phyloP scores from a whole-genome alignment of 2,329 filamentous ascomycete genomes.

The Domatiomyces globalis region DNA sequence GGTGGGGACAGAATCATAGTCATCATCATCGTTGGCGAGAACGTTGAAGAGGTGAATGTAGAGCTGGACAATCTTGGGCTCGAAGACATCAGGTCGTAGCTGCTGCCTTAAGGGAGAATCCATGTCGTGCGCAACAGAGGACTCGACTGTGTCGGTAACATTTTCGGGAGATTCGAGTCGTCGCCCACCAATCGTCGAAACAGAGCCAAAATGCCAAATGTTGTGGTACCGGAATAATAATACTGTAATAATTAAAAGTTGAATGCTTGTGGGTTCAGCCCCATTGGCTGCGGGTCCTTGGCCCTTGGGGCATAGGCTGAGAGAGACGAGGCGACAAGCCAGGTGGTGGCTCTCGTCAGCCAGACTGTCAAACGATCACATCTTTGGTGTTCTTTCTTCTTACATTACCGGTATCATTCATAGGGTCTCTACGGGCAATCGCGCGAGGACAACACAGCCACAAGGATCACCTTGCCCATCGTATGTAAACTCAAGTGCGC shows the following conservation, averaged over 20 bases:
- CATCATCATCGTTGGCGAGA: constrained; percentile 28
- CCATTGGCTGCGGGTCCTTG: too few relatives aligned
- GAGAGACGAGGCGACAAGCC: too few relatives aligned
- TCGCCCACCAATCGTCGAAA: neutral
- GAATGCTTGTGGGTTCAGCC: neutral
- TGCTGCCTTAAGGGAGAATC: constrained; percentile 82
- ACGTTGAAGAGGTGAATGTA: constrained; percentile 69
- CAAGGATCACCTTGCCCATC: too few relatives aligned
- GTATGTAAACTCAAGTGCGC: too few relatives aligned
- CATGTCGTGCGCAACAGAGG: constrained; percentile 3
- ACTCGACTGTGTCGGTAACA: neutral
- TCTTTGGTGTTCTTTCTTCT: too few relatives aligned
- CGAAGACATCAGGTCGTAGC: constrained; percentile 74
- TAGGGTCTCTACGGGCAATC: too few relatives aligned
- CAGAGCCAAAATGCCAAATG: constrained; percentile 1
- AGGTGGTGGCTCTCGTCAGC: too few relatives aligned
- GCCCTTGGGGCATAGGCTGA: too few relatives aligned
- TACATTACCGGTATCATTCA: too few relatives aligned
- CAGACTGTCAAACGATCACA: too few relatives aligned
- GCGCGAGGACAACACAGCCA: too few relatives aligned
- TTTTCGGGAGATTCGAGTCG: neutral
- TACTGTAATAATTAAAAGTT: neutral
- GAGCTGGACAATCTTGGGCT: constrained; percentile 83
- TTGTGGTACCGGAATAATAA: neutral
- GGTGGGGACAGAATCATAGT: constrained; percentile 52